phyloP scores from a whole-genome alignment of 768 basidiomycete genomes.

The Xerocomus potaroensis region DNA sequence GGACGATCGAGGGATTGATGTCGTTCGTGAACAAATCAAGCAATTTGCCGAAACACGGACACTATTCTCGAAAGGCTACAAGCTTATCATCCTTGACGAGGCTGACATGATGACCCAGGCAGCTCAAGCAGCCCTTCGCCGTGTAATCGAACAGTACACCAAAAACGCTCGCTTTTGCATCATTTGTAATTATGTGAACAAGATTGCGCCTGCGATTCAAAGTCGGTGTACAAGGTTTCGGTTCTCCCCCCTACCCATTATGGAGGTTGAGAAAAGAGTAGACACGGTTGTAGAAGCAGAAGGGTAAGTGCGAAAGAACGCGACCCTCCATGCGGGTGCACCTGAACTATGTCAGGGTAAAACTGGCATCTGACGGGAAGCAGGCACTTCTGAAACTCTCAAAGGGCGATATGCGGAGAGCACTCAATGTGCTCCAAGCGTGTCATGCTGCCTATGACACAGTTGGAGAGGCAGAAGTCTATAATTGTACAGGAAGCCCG shows the following conservation, averaged over 20 bases:
- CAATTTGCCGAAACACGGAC: conserved; percentile 97
- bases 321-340: neutral
- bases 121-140: conserved; percentile 93
- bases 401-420: conserved; percentile 95
- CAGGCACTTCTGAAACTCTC: conserved; percentile 90
- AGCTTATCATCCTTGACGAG: conserved; percentile 96
- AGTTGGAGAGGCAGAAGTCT: conserved; percentile 86
- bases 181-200: conserved; percentile 99
- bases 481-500: conserved; percentile 95
- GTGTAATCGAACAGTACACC: conserved; percentile 98
- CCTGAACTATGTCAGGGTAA: conserved; percentile 54
- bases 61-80: conserved; percentile 88
- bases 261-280: conserved; percentile 82
- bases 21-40: conserved; percentile 98
- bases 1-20: conserved; percentile 97
- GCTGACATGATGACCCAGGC: conserved; percentile 99
- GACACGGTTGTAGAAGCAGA: conserved; percentile 78
- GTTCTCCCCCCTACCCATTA: conserved; percentile 86
- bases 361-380: conserved; percentile 81
- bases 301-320: conserved; percentile 47
- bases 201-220: conserved; percentile 97
- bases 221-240: conserved; percentile 97
- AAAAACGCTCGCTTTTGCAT: conserved; percentile 99
- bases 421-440: conserved; percentile 93
- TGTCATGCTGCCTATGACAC: conserved; percentile 95